Evolutionary conservation across 192 early-diverging fungal genomes (phyloP).

Genomic region (Podila horticola): DNA sequence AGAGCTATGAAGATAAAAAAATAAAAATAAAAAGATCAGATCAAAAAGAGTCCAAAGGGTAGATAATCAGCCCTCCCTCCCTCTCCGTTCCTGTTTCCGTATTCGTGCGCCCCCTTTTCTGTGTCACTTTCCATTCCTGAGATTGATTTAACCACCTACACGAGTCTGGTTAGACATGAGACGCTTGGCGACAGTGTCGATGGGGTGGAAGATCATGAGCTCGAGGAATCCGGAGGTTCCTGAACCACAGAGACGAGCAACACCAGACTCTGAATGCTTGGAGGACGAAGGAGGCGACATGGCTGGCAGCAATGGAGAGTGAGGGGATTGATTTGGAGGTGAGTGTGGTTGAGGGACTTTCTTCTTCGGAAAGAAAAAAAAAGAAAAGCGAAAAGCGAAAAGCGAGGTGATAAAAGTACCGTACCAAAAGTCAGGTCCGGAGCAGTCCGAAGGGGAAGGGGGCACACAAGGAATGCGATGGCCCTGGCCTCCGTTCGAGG

Average conservation of each 20-base stretch:
- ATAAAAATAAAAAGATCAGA: too few relatives aligned
- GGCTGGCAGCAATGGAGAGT: constrained; percentile 4
- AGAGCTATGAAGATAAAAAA: constrained; percentile 57
- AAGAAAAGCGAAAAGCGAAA: not conserved
- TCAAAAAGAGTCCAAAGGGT: too few relatives aligned
- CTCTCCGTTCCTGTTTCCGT: not conserved
- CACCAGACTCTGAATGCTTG: constrained; percentile 86
- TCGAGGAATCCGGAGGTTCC: constrained; percentile 94
- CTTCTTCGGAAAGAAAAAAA: not conserved
- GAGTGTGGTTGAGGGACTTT: constrained; percentile 6
- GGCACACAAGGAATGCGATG: too few relatives aligned
- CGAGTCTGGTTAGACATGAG: constrained; percentile 94
- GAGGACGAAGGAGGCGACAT: constrained; percentile 59
- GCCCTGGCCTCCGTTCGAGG: too few relatives aligned
- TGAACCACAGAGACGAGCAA: constrained; percentile 90
- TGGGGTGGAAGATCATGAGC: constrained; percentile 96
- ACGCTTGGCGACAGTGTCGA: constrained; percentile 98
- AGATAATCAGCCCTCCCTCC: not conserved
- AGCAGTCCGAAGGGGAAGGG: too few relatives aligned
- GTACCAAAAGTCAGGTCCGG: too few relatives aligned
- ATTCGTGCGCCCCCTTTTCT: not conserved
- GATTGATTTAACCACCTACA: constrained; percentile 53
- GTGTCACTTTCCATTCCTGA: too few relatives aligned
- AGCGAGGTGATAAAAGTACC: too few relatives aligned
- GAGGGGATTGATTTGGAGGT: not conserved